A percentile compares a stretch with the other conserved stretches of the same genome.
Evolutionary conservation across 768 basidiomycete species (phyloP).

Genomic region (Sarcodon sp.): DNA sequence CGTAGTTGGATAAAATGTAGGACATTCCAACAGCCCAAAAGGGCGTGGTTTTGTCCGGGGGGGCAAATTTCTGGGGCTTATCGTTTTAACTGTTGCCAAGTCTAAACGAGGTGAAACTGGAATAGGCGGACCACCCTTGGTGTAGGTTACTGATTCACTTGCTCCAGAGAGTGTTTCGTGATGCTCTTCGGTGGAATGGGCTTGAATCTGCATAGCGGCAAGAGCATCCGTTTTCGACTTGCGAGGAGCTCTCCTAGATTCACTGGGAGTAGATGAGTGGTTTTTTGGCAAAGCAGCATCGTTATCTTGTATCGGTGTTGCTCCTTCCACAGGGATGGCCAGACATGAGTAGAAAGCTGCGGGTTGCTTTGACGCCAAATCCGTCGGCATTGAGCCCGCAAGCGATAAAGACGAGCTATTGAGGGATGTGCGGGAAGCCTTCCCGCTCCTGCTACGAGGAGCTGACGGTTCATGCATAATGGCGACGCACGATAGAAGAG

Average conservation of each 20-base stretch:
- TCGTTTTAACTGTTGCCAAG: constrained; percentile 59
- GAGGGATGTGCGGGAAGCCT: background rate
- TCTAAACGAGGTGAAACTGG: constrained; percentile 51
- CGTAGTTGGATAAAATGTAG: constrained; percentile 74
- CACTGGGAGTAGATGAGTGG: constrained; percentile 23
- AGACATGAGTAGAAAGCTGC: constrained; percentile 53
- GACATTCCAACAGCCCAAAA: constrained; percentile 84
- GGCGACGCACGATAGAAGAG: constrained; percentile 7
- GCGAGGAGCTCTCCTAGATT: constrained; percentile 55
- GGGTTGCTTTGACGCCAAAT: constrained; percentile 33
- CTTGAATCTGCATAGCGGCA: constrained; percentile 61
- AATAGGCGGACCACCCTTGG: constrained; percentile 33
- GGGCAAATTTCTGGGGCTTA: constrained; percentile 31
- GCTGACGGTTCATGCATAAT: constrained; percentile 9
- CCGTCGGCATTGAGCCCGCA: constrained; percentile 21
- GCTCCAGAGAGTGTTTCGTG: constrained; percentile 32
- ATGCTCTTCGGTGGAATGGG: constrained; percentile 42
- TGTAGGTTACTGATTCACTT: constrained; percentile 27
- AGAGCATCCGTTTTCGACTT: constrained; percentile 87
- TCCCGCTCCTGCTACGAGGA: background rate
- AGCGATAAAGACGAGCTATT: background rate
- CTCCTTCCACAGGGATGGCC: constrained; percentile 67
- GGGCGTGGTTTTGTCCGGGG: constrained; percentile 41
- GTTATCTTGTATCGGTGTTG: constrained; percentile 40
- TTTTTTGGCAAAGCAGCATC: constrained; percentile 18